phyloP scores from a whole-genome alignment of 371 early-diverging fungal species.

The Lichtheimia corymbifera region DNA sequence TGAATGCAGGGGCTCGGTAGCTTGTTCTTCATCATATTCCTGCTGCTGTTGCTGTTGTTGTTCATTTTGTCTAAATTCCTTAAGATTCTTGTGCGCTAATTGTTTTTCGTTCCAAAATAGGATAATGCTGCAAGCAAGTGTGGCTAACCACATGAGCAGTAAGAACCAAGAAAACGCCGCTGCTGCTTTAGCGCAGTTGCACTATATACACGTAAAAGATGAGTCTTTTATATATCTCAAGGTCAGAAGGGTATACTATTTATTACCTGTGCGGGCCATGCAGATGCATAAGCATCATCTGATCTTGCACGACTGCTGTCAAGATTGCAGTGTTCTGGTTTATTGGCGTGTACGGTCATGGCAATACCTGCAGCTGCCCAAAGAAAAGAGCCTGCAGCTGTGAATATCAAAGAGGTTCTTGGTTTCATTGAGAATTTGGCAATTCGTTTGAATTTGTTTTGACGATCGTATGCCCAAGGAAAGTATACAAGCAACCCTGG shows the following conservation, averaged over 20 bases:
- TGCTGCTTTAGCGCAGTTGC: conserved; percentile 45
- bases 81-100: conserved; percentile 32
- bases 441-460: conserved; percentile 30
- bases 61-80: not conserved
- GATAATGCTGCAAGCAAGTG: conserved; percentile 30
- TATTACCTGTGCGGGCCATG: conserved; percentile 46
- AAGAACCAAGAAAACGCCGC: conserved; percentile 49
- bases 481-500: conserved; percentile 29
- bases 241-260: not conserved
- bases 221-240: not conserved
- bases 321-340: conserved; percentile 27
- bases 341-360: conserved; percentile 36
- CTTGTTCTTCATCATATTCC: not conserved
- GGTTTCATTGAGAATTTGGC: conserved; percentile 41
- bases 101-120: conserved; percentile 45
- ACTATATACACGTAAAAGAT: conserved; percentile 20
- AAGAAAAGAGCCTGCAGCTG: conserved; percentile 24
- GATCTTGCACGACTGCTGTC: conserved; percentile 17
- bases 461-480: conserved; percentile 37
- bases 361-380: conserved; percentile 45
- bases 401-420: conserved; percentile 40
- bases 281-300: conserved; percentile 20
- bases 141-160: conserved; percentile 40
- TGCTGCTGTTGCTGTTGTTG: conserved; percentile 1
- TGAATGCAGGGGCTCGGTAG: not conserved